Evolutionary conservation across 2,329 filamentous ascomycete species (phyloP).

Genomic region (Fusarium sp.): DNA sequence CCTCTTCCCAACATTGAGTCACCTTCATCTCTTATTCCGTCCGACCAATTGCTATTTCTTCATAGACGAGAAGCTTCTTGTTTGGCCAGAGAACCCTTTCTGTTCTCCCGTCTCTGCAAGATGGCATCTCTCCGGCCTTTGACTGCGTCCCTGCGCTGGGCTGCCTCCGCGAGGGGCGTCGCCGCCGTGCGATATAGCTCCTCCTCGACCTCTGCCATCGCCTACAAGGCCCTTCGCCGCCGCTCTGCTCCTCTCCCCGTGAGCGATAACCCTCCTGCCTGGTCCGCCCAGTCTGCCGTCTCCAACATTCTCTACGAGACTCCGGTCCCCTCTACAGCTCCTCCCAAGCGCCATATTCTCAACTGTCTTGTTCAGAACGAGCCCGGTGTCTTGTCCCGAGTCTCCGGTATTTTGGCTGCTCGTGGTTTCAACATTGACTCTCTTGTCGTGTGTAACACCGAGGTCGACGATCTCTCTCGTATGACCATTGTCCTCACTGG

Average conservation of each 20-base stretch:
- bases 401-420: constrained; percentile 95
- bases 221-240: constrained; percentile 96
- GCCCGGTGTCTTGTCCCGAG: constrained; percentile 94
- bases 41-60: constrained; percentile 37
- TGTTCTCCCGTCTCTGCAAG: constrained; percentile 46
- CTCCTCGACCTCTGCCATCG: constrained; percentile 88
- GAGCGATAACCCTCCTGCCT: constrained; percentile 78
- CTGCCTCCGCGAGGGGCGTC: constrained; percentile 47
- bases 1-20: constrained; percentile 44
- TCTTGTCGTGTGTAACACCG: constrained; percentile 96
- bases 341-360: constrained; percentile 93
- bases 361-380: constrained; percentile 99
- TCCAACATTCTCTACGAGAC: constrained; percentile 99
- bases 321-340: constrained; percentile 82
- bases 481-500: constrained; percentile 99
- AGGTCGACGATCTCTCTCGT: constrained; percentile 94
- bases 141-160: constrained; percentile 56
- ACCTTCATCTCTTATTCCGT: constrained; percentile 26
- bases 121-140: constrained; percentile 63
- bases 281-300: constrained; percentile 94
- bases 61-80: constrained; percentile 45
- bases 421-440: constrained; percentile 99
- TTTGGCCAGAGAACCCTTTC: constrained; percentile 39
- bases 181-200: constrained; percentile 54
- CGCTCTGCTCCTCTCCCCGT: constrained; percentile 88